Evolutionary conservation across 176 grass and related monocot species (phyloP), one percentile per base, ranked within the genome.

Genomic region (Oryza longistaminata): DNA sequence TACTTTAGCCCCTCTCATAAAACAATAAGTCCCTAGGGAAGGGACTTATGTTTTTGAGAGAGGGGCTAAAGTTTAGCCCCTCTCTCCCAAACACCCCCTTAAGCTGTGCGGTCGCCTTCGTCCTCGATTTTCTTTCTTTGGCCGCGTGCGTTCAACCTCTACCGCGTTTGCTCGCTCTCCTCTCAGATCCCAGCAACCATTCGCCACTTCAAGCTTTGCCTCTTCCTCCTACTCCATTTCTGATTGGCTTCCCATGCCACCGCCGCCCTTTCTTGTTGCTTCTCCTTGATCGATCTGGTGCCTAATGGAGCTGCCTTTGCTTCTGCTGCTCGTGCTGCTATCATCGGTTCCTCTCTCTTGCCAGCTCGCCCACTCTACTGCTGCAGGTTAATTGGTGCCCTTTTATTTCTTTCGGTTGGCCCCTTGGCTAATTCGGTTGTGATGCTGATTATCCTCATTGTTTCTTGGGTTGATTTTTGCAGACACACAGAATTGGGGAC

Each of bases 131-230:
- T 0, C 7, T 9, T 15, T 33, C 45, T 40, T 81, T 49, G 49
- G 25, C 68, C 46, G 66, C 27, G 58, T 61, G 70, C 77, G 3
- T 35, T 46, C 31, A 71, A 10, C 43, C 50, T 3, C 75, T 70
- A 16, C 77, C 86, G 86, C 86, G 86, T 69, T 87, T 82, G 79
- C 78, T 61, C 10, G 42, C 66, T 19, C 64, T 3, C 2, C 78
- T 67, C 46, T 46, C 82, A 83, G 71, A 84, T 71, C 83, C n/a
- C 60, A 7, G 16, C 12, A 73, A 77, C 45, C 83, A 70, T 78
- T 79, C 39, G 68, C 84, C 58, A 61, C 17, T 17, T 35, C 73
- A 48, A 53, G n/a, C 73, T 40, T 44, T 7, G 33, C 33, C 19
- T 9, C 21, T 62, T 12, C 27, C 27, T 27, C 35, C 76, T 12